Conservation (phyloP, 257 asterid genomes). For the Anisodus tanguticus region DNA sequence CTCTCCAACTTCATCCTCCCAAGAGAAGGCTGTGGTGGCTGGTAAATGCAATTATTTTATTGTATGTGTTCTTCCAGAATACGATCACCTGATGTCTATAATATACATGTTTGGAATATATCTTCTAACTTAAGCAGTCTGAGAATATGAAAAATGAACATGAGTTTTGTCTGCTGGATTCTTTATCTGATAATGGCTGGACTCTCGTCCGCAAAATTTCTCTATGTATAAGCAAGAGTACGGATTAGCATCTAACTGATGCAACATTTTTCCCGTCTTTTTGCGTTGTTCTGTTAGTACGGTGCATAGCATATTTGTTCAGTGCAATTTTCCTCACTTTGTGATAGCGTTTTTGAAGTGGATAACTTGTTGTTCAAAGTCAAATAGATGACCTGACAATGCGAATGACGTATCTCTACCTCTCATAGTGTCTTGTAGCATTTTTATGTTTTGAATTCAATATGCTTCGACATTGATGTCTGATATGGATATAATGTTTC, state of each 20-base stretch:
- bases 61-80: slow-evolving; percentile 14
- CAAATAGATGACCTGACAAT: slow-evolving; percentile 18
- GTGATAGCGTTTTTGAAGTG: slow-evolving; percentile 24
- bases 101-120: slow-evolving; percentile 18
- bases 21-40: slow-evolving; percentile 8
- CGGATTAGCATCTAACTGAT: slow-evolving; percentile 5
- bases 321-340: slow-evolving; percentile 6
- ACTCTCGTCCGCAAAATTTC: neutral
- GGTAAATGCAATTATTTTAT: slow-evolving; percentile 6
- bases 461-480: slow-evolving; percentile 23
- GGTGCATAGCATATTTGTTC: neutral
- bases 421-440: neutral
- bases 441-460: slow-evolving; percentile 9
- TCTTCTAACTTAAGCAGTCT: slow-evolving; percentile 6
- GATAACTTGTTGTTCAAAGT: slow-evolving; percentile 25
- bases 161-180: slow-evolving; percentile 5
- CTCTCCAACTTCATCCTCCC: neutral
- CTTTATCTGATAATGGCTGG: neutral
- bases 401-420: slow-evolving; percentile 1
- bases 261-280: neutral
- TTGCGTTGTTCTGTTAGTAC: neutral
- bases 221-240: slow-evolving; percentile 21
- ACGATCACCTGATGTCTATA: slow-evolving; percentile 10
- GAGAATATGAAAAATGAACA: slow-evolving; percentile 22
- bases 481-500: neutral